A percentile compares a stretch with the other conserved stretches of the same genome.
phyloP scores from a whole-genome alignment of 495 filamentous ascomycete genomes.

The Elasticomyces elasticus region DNA sequence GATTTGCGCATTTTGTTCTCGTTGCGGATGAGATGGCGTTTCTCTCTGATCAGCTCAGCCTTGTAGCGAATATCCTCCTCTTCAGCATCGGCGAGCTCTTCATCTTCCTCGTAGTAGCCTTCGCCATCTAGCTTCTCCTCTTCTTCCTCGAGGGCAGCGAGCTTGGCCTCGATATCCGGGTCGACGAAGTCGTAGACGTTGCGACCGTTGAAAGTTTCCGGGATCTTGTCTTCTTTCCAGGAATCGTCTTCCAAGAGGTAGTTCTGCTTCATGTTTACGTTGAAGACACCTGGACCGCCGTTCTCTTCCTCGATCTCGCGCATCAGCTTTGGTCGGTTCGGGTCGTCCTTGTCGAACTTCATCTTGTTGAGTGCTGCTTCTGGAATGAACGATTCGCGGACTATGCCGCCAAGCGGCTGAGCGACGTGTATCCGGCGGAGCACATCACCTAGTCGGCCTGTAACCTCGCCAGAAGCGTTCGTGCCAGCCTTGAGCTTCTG shows the following conservation, averaged over 20 bases:
- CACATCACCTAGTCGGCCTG: constrained; percentile 74
- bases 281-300: constrained; percentile 91
- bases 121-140: constrained; percentile 81
- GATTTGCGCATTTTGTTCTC: constrained; percentile 85
- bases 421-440: constrained; percentile 93
- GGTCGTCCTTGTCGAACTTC: constrained; percentile 86
- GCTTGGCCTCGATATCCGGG: constrained; percentile 86
- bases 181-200: constrained; percentile 97
- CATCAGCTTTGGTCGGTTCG: constrained; percentile 64
- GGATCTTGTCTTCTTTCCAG: constrained; percentile 93
- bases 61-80: constrained; percentile 80
- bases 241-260: constrained; percentile 75
- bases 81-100: constrained; percentile 46
- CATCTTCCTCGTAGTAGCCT: constrained; percentile 65
- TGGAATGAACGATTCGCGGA: constrained; percentile 77
- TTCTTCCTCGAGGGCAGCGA: constrained; percentile 84
- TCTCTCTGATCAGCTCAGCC: constrained; percentile 90
- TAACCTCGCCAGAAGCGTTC: constrained; percentile 57
- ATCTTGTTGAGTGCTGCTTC: constrained; percentile 67
- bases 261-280: constrained; percentile 75
- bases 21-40: constrained; percentile 77
- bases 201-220: constrained; percentile 84
- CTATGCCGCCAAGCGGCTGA: constrained; percentile 69
- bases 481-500: constrained; percentile 91
- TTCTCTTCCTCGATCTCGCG: constrained; percentile 87